These are phyloP conservation scores for Trametes maxima DNA, from an alignment of 768 basidiomycete genomes.

Conservation along the genomic window DNA sequence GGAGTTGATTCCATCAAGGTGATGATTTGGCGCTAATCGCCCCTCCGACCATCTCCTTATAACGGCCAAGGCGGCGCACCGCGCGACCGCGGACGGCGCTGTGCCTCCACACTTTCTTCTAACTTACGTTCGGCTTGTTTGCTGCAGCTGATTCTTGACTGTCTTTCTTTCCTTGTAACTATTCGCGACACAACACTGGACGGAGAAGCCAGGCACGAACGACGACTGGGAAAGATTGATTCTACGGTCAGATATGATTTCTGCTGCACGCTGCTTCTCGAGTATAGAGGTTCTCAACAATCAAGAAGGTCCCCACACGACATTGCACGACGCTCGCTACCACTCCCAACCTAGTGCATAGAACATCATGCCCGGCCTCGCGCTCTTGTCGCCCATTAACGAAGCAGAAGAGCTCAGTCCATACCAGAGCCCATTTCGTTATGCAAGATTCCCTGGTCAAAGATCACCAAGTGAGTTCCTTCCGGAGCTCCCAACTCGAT, in stretches of 20 bases:
- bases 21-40: slow-evolving; percentile 22
- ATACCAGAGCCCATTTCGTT: slow-evolving; percentile 11
- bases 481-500: background rate
- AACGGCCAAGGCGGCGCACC: slow-evolving; percentile 14
- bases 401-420: slow-evolving; percentile 17
- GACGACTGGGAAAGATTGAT: background rate
- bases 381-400: slow-evolving; percentile 19
- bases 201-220: background rate
- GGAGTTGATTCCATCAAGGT: slow-evolving; percentile 20
- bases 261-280: background rate
- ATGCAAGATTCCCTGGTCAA: slow-evolving; percentile 1
- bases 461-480: slow-evolving; percentile 18
- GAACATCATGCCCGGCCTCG: slow-evolving; percentile 19
- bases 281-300: slow-evolving; percentile 1
- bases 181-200: background rate
- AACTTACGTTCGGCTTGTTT: background rate
- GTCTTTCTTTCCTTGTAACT: background rate
- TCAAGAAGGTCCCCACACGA: slow-evolving; percentile 13
- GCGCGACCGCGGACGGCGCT: slow-evolving; percentile 13
- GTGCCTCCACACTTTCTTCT: slow-evolving; percentile 11
- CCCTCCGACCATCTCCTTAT: slow-evolving; percentile 20
- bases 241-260: slow-evolving; percentile 16
- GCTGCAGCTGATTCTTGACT: background rate
- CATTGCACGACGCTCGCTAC: background rate
- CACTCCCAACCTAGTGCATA: background rate